Evolutionary conservation across 305 asterid species (phyloP).

Genomic region (Fraxinus nigra): DNA sequence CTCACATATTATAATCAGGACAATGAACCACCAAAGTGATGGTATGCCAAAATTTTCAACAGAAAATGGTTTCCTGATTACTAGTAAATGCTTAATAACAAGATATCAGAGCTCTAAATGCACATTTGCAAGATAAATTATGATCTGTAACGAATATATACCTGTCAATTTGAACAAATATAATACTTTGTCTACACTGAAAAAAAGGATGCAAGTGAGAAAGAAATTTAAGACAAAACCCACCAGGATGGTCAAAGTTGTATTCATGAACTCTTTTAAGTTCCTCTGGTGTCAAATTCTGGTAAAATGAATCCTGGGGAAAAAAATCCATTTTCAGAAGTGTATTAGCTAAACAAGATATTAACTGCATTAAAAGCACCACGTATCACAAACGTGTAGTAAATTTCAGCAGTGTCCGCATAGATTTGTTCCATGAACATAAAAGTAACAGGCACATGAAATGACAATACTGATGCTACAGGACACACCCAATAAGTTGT

Average conservation of each 20-base stretch:
- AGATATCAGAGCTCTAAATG: not conserved
- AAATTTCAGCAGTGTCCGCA: conserved; percentile 4
- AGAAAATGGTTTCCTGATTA: not conserved
- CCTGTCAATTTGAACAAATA: not conserved
- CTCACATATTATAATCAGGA: not conserved
- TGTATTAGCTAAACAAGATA: conserved; percentile 3
- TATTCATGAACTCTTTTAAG: conserved; percentile 84
- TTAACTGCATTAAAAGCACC: not conserved
- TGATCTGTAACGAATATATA: not conserved
- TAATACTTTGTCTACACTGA: not conserved
- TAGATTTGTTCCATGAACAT: not conserved
- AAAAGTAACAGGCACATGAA: not conserved
- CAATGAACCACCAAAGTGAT: not conserved
- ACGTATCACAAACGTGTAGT: not conserved
- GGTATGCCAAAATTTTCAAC: not conserved
- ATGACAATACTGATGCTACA: conserved; percentile 8
- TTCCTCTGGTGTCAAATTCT: conserved; percentile 73
- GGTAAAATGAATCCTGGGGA: conserved; percentile 89
- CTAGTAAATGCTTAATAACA: not conserved
- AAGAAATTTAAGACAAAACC: conserved; percentile 29
- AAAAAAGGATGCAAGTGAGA: not conserved
- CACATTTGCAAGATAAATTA: not conserved
- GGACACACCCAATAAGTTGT: conserved; percentile 11
- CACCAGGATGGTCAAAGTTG: conserved; percentile 99
- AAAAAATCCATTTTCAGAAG: conserved; percentile 20